Conservation (phyloP, 257 asterid species). For the Plantago ovata region DNA sequence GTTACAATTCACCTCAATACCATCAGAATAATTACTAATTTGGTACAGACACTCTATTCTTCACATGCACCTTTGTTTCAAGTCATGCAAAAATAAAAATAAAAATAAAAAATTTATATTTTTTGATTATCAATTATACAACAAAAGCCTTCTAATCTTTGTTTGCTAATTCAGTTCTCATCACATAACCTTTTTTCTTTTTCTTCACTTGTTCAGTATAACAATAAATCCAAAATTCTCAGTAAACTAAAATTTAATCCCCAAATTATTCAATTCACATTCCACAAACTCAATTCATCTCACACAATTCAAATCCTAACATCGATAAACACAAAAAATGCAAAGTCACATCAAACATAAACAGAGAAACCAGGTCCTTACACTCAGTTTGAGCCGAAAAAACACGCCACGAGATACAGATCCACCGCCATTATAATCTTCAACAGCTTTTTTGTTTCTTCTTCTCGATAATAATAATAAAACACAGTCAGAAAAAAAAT, state of each 20-base stretch:
- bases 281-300: neutral
- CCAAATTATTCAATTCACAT: no score
- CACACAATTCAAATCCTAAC: neutral
- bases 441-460: neutral
- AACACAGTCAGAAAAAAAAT: neutral
- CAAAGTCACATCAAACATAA: neutral
- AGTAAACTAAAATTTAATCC: no score
- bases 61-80: constrained; percentile 4
- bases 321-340: constrained; percentile 1
- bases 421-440: constrained; percentile 34
- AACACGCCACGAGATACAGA: constrained; percentile 42
- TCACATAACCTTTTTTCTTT: no score
- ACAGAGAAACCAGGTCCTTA: constrained; percentile 39
- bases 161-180: neutral
- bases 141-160: neutral
- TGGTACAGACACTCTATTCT: neutral
- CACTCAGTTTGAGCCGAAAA: constrained; percentile 36
- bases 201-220: no score
- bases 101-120: neutral
- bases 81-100: constrained; percentile 16
- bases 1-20: constrained; percentile 4
- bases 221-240: no score
- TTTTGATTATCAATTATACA: neutral
- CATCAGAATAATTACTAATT: neutral
- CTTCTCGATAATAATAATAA: neutral